Percentiles rank a stretch among this genome's conserved stretches.
Evolutionary conservation across 1,139 yeast species (phyloP).

Genomic region (Hanseniaspora uvarum): DNA sequence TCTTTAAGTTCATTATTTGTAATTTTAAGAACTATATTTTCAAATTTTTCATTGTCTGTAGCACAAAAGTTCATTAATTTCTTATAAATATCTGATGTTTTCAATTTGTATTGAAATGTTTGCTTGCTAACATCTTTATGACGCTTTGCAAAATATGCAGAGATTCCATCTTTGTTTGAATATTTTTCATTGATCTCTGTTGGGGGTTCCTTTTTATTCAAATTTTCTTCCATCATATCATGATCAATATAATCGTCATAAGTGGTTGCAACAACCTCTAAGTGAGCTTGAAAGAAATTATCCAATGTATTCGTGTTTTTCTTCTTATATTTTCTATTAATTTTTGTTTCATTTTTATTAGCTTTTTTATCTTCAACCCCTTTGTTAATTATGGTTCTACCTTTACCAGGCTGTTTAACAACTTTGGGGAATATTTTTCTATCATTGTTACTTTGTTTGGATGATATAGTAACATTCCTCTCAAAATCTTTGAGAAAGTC

Average conservation of each 20-base stretch:
- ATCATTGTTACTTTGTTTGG: neutral
- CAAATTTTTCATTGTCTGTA: neutral
- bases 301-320: neutral
- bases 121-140: neutral
- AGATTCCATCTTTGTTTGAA: neutral
- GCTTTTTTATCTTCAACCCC: neutral
- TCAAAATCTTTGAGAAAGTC: neutral
- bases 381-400: neutral
- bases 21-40: neutral
- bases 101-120: neutral
- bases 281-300: conserved; percentile 8
- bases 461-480: neutral
- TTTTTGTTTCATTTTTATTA: neutral
- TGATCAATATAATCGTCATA: neutral
- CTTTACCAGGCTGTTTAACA: neutral
- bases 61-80: neutral
- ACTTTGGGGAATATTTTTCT: neutral
- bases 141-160: neutral
- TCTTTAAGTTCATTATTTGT: neutral
- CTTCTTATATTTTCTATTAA: neutral
- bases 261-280: neutral
- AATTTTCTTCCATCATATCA: neutral
- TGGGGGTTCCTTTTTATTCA: neutral
- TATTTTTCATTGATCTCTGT: neutral
- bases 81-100: neutral